Percentiles rank a stretch among this genome's conserved stretches.
These are phyloP conservation scores for Lachancea quebecensis DNA, from an alignment of 805 yeast species.

Conservation along the genomic window DNA sequence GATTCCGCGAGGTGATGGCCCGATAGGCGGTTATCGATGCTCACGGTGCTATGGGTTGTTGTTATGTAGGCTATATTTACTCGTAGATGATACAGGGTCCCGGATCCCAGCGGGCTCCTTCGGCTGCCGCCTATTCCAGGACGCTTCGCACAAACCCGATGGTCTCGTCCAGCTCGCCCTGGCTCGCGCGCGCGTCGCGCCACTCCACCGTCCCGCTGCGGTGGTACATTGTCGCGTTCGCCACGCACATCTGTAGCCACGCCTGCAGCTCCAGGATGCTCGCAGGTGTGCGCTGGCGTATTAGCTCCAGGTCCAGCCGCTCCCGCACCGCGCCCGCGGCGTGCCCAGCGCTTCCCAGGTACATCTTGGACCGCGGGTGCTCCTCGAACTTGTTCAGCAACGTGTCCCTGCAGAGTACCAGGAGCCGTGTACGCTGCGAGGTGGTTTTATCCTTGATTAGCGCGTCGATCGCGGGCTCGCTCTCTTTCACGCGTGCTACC, in stretches of 20 bases:
- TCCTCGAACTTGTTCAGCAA: conserved; percentile 28
- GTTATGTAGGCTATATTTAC: background rate
- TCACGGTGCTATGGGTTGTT: too few species aligned
- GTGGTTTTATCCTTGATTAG: conserved; percentile 7
- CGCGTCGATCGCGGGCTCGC: conserved; percentile 10
- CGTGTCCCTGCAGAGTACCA: conserved; percentile 29
- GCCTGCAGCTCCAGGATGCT: conserved; percentile 30
- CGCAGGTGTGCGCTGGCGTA: conserved; percentile 7
- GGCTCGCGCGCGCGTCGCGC: conserved; percentile 24
- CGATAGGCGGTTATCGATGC: too few species aligned
- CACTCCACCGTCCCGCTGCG: conserved; percentile 19
- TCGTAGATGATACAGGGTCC: background rate
- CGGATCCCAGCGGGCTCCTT: background rate
- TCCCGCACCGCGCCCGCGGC: conserved; percentile 6
- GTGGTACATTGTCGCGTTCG: conserved; percentile 26
- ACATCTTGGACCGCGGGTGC: conserved; percentile 10
- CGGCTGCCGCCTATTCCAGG: conserved; percentile 7
- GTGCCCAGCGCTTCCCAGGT: conserved; percentile 10
- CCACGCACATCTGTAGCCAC: conserved; percentile 26
- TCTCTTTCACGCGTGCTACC: conserved; percentile 2
- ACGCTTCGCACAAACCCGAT: conserved; percentile 33
- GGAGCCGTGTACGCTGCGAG: conserved; percentile 13
- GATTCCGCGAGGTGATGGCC: too few species aligned
- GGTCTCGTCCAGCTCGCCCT: conserved; percentile 29
- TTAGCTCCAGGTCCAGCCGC: conserved; percentile 8